Evolutionary conservation across 2,329 filamentous ascomycete genomes (phyloP).

Genomic region (Phialophora chinensis): DNA sequence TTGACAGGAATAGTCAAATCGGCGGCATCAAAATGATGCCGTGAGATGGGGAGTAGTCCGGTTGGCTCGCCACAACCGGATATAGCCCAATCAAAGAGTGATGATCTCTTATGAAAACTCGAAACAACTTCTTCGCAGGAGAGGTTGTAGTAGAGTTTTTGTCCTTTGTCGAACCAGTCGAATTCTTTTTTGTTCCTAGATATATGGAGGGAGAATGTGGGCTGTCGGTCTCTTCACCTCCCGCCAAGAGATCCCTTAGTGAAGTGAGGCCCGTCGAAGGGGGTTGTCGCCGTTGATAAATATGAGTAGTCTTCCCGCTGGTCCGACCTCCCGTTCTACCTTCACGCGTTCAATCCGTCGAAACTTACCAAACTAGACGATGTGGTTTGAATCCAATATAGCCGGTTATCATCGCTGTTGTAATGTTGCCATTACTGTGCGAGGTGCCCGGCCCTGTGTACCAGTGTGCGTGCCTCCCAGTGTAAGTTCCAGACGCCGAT

Average conservation of each 20-base stretch:
- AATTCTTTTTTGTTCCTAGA: not conserved
- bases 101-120: not conserved
- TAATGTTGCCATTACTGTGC: not conserved
- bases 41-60: not conserved
- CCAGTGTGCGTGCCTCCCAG: not conserved
- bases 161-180: not conserved
- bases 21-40: not conserved
- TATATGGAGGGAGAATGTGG: too few relatives aligned
- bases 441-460: not conserved
- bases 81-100: not conserved
- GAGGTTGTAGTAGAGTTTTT: not conserved
- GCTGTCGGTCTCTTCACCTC: not conserved
- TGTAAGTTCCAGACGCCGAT: not conserved
- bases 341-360: too few relatives aligned
- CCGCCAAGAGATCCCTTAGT: not conserved
- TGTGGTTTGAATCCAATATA: not conserved
- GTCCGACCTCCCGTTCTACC: too few relatives aligned
- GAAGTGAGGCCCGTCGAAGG: not conserved
- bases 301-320: not conserved
- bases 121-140: not conserved
- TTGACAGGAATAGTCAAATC: constrained; percentile 1
- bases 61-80: not conserved
- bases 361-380: not conserved
- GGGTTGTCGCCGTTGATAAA: not conserved
- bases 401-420: not conserved